phyloP scores from a whole-genome alignment of 2,329 filamentous ascomycete species.

The Rhinocladiella mackenziei region DNA sequence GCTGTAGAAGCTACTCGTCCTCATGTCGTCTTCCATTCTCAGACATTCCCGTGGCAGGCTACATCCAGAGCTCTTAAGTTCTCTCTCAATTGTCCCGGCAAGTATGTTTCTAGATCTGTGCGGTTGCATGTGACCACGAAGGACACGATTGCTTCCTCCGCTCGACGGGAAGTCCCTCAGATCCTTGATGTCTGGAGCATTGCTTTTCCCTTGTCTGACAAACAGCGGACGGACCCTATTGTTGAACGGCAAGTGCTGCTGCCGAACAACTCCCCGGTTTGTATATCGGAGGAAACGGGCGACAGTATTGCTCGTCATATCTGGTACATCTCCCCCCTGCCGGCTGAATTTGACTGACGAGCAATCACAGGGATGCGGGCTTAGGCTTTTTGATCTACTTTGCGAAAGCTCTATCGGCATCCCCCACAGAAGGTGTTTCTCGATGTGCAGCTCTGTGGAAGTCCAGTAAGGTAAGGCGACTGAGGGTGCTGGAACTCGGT shows the following conservation, averaged over 20 bases:
- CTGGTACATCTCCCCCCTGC: slow-evolving; percentile 47
- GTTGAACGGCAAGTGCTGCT: slow-evolving; percentile 54
- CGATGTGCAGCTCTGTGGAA: slow-evolving; percentile 36
- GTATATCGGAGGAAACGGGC: slow-evolving; percentile 65
- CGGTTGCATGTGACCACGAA: slow-evolving; percentile 27
- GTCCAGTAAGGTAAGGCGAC: slow-evolving; percentile 30
- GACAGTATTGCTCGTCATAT: slow-evolving; percentile 70
- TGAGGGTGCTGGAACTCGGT: slow-evolving; percentile 61
- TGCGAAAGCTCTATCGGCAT: slow-evolving; percentile 40
- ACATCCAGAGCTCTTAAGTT: slow-evolving; percentile 45
- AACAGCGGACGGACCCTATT: slow-evolving; percentile 46
- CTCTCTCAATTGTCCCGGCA: slow-evolving; percentile 34
- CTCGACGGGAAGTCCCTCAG: slow-evolving; percentile 34
- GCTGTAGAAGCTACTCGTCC: slow-evolving; percentile 24
- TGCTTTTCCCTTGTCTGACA: slow-evolving; percentile 40
- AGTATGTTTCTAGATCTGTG: slow-evolving; percentile 23
- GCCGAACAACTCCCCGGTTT: slow-evolving; percentile 39
- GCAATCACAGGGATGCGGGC: slow-evolving; percentile 51
- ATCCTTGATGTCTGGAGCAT: slow-evolving; percentile 58
- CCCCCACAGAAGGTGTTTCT: slow-evolving; percentile 27
- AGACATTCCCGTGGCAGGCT: slow-evolving; percentile 43
- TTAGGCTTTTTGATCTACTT: slow-evolving; percentile 55
- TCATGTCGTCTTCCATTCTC: slow-evolving; percentile 40
- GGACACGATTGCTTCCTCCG: slow-evolving; percentile 11
- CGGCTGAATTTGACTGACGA: slow-evolving; percentile 13